These are phyloP conservation scores for Bryum argenteum DNA, from an alignment of 225 moss, liverwort and hornwort species.

Conservation along the genomic window DNA sequence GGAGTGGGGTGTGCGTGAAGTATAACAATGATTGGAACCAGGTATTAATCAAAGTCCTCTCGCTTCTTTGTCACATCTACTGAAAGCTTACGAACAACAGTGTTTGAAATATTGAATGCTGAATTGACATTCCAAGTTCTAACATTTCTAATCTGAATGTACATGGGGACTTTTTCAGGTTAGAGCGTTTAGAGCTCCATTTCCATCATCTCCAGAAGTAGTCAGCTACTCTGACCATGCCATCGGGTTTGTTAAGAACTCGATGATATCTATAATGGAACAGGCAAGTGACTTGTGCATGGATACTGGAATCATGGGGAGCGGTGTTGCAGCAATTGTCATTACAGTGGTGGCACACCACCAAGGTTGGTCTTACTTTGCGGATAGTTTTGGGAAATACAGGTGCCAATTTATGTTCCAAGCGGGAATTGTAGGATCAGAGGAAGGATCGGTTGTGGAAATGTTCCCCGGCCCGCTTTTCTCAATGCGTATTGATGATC, in stretches of 20 bases:
- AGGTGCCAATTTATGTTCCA: too few relatives aligned
- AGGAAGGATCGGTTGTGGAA: not conserved
- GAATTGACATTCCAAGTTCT: not conserved
- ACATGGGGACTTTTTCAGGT: not conserved
- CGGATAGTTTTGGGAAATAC: conserved; percentile 26
- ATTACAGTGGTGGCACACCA: conserved; percentile 41
- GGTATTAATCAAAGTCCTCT: too few relatives aligned
- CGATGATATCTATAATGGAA: conserved; percentile 24
- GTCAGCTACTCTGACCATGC: conserved; percentile 40
- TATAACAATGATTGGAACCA: too few relatives aligned
- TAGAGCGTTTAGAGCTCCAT: conserved; percentile 29
- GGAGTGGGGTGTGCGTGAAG: conserved; percentile 27
- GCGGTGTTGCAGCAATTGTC: too few relatives aligned
- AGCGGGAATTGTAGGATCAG: conserved; percentile 28
- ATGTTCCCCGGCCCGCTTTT: too few relatives aligned
- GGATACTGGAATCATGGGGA: too few relatives aligned
- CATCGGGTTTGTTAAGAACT: conserved; percentile 25
- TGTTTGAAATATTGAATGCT: too few relatives aligned
- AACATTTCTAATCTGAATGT: not conserved
- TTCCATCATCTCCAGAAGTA: conserved; percentile 26
- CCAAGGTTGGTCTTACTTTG: conserved; percentile 26
- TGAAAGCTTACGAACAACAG: not conserved
- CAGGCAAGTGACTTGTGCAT: conserved; percentile 25
- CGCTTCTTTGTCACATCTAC: too few relatives aligned
- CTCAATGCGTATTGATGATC: too few relatives aligned